phyloP scores from a whole-genome alignment of 176 grass and related monocot species.

The Oryza rufipogon region DNA sequence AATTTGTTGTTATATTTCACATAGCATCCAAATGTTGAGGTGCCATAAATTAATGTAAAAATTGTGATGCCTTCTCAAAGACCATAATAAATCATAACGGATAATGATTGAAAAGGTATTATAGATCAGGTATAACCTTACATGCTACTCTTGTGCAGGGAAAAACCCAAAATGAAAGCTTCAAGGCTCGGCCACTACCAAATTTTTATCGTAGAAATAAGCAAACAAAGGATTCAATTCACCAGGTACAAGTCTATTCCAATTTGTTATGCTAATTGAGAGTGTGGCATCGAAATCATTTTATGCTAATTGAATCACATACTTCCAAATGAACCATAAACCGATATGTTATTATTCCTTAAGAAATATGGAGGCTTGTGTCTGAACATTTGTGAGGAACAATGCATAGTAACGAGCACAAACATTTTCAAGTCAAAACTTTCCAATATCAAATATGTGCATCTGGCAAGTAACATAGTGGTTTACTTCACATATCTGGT shows the following conservation, averaged over 20 bases:
- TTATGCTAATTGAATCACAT: not conserved
- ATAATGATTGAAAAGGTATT: not conserved
- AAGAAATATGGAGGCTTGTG: not conserved
- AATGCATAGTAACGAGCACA: not conserved
- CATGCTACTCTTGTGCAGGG: conserved; percentile 39
- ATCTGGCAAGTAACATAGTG: not conserved
- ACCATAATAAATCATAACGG: not conserved
- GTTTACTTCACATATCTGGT: not conserved
- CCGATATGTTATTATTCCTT: not conserved
- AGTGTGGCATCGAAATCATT: not conserved
- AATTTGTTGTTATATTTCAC: not conserved
- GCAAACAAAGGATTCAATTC: conserved; percentile 44
- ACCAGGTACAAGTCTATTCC: conserved; percentile 50
- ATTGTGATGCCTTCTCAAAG: not conserved
- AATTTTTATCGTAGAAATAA: conserved; percentile 66
- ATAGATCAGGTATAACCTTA: conserved; percentile 1
- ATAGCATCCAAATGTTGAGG: not conserved
- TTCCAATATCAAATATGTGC: not conserved
- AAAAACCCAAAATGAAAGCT: conserved; percentile 56
- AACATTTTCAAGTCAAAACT: not conserved
- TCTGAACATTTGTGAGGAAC: not conserved
- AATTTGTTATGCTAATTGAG: not conserved
- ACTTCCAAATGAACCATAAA: not conserved
- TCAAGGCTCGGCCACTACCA: conserved; percentile 58
- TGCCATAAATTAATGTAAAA: not conserved